Evolutionary conservation across 257 asterid species (phyloP), one percentile per base, ranked within the genome.

Genomic region (Galeopsis tetrahit): DNA sequence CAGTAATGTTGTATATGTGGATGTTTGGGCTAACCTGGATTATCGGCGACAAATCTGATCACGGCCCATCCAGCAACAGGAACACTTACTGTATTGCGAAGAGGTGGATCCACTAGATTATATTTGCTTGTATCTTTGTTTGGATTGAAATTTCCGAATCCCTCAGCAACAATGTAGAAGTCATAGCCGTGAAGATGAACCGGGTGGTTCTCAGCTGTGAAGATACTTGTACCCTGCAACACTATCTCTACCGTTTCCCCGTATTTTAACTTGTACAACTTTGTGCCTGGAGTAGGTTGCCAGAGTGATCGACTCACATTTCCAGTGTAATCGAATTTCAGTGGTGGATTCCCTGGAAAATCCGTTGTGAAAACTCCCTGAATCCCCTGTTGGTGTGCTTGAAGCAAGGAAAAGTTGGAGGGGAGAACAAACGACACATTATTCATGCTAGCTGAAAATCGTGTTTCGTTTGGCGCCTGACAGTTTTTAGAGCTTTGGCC

Each of bases 11-110:
- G 28, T 1, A 21, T 21, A 21, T 21, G 1, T 59, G 56, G 5
- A 36, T 35, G 63, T 1, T 74, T 53, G 5, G 59, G n/a, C 76
- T 82, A 5, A 92, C 97, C 98, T 80, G 98, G 98, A 83, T 93
- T 93, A 63, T 93, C 97, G 0, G 98, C 96, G 1, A 91, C 90
- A 10, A 93, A 93, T 85, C 98, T 77, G 80, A 93, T 91, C 46
- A 89, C 97, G 0, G 97, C 44, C 97, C 98, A 93, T 10, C 98
- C 98, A 9, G 82, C 84, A 62, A 93, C 98, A 0, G 97, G 97
- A 8, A 93, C 82, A 63, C 95, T 87, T 0, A 83, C 96, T 0
- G 98, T 93, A 64, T 91, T 93, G 14, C 98, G 65, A 10, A 81
- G 74, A 6, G 98, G 98, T 31, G 98, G 98, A 78, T 93, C 96